Evolutionary conservation across 768 basidiomycete species (phyloP), one percentile per base, ranked within the genome.

Genomic region (Tulasnella sp.): DNA sequence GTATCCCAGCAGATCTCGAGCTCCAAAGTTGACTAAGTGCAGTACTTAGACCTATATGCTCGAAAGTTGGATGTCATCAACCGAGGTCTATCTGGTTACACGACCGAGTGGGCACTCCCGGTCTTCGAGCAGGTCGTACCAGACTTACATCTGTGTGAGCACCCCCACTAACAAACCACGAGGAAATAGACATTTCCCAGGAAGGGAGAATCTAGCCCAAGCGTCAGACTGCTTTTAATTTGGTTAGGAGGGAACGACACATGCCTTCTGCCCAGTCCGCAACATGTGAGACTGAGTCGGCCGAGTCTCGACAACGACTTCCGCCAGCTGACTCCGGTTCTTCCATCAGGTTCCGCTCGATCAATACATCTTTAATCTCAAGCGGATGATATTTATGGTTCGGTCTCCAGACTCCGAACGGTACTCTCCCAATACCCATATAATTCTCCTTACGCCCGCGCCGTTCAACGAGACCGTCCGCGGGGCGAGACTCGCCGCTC

Each of bases 201-300:
- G 73, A 82, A 80, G 75, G 76, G 82, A 9, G 41, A 69, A 9
- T 5, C 84, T 68, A 81, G 82, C 44, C 88, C 90, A 9, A 86
- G 83, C 62, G 83, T 94, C 40, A 86, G 86, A 47, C 79, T 95
- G n/a, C 82, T 95, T 73, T 87, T 87, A 6, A 88, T 96, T 77
- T 97, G 93, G 93, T 91, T 92, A 74, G 94, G 94, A 64, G 79
- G 81, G 16, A 97, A 97, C 80, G 95, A 97, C 78, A n/a, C n/a
- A n/a, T n/a, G n/a, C n/a, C n/a, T n/a, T n/a, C n/a, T n/a, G n/a
- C n/a, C n/a, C n/a, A n/a, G 84, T 22, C 80, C 82, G 16, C 94
- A 96, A 77, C 90, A 94, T 77, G 90, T 95, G 19, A 37, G 76
- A 72, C 32, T 34, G 19, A 17, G 52, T 6, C 29, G 22, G 64